These are phyloP conservation scores for Solanum appendiculatum DNA, from an alignment of 257 asterid species.

Conservation along the genomic window DNA sequence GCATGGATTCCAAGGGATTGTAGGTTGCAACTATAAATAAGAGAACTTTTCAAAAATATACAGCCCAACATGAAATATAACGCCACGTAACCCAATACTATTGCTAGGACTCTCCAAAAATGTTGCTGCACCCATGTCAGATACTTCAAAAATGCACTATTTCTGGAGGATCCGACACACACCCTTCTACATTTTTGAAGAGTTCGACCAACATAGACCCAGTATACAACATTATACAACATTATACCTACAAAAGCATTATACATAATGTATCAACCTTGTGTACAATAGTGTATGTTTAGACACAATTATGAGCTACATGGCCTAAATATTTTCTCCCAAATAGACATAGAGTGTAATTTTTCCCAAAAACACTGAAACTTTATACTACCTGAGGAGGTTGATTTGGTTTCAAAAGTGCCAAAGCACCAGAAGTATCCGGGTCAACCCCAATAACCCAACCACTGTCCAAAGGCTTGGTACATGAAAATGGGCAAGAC, in stretches of 20 bases:
- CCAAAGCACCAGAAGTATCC: constrained; percentile 71
- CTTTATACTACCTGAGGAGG: constrained; percentile 36
- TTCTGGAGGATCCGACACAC: background rate
- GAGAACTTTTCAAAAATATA: background rate
- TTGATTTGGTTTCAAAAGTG: constrained; percentile 51
- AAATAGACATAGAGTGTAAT: too few species aligned
- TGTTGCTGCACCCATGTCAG: background rate
- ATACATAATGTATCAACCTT: too few species aligned
- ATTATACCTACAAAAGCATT: background rate
- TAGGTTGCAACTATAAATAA: background rate
- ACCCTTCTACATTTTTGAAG: background rate
- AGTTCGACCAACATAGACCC: background rate
- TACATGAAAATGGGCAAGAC: constrained; percentile 38
- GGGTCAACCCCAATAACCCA: constrained; percentile 81
- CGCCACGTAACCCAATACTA: background rate
- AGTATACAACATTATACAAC: too few species aligned
- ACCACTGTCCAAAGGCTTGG: constrained; percentile 19
- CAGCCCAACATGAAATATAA: background rate
- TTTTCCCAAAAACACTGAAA: background rate
- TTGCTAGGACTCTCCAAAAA: background rate
- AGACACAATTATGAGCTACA: background rate
- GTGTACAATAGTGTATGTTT: background rate
- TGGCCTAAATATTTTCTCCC: background rate
- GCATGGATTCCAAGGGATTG: background rate
- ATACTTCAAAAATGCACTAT: background rate